phyloP scores from a whole-genome alignment of 257 asterid genomes.

The Solanum lycopersicoides region DNA sequence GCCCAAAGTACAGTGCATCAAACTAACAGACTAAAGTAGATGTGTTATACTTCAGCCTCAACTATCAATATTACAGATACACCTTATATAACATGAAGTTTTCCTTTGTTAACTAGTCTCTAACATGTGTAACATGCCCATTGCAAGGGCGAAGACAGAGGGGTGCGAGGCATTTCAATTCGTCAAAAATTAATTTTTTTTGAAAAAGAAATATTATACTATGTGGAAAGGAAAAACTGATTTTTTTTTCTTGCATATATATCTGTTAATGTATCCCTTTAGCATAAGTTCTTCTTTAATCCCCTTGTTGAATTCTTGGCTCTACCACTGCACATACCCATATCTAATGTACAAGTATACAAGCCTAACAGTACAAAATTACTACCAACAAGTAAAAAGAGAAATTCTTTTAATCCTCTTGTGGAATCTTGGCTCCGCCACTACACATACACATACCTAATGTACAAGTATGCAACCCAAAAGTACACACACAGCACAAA shows the following conservation, averaged over 20 bases:
- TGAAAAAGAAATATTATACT: background rate
- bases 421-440: background rate
- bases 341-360: background rate
- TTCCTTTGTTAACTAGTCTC: background rate
- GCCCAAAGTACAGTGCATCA: background rate
- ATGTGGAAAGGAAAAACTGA: background rate
- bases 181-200: background rate
- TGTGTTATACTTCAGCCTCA: background rate
- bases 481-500: background rate
- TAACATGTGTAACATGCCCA: background rate
- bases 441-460: background rate
- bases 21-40: background rate
- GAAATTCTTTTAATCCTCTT: background rate
- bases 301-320: background rate
- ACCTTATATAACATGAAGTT: background rate
- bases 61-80: background rate
- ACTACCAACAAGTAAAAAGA: background rate
- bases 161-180: background rate
- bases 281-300: background rate
- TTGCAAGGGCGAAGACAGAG: background rate
- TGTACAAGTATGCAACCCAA: background rate
- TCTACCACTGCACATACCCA: background rate
- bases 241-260: background rate
- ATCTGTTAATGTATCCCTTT: background rate
- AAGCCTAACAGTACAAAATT: background rate